Conservation (phyloP, 352 stramenopile species). For the Globisporangium nodosum region DNA sequence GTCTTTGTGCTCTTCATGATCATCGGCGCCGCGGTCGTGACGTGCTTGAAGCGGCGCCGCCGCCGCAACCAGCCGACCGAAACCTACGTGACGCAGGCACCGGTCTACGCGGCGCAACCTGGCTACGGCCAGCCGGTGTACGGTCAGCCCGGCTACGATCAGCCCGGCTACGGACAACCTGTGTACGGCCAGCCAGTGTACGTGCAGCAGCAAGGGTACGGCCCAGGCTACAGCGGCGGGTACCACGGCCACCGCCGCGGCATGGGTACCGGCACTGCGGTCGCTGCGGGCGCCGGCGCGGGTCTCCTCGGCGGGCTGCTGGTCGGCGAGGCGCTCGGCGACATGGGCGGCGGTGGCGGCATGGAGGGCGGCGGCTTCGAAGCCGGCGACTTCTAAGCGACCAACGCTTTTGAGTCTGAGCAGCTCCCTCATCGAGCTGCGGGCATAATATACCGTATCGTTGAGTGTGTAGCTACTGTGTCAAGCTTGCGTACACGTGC, state of each 20-base stretch:
- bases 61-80: conserved; percentile 9
- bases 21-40: conserved; percentile 24
- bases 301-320: conserved; percentile 33
- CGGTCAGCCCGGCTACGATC: conserved; percentile 20
- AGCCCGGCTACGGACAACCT: conserved; percentile 13
- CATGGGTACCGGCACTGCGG: conserved; percentile 29
- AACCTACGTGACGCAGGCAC: conserved; percentile 5
- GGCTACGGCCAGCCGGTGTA: conserved; percentile 16
- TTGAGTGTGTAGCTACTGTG: too few relatives aligned
- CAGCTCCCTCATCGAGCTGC: not conserved
- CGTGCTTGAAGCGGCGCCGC: conserved; percentile 31
- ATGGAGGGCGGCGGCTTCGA: conserved; percentile 11
- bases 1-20: conserved; percentile 24
- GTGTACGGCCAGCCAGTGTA: conserved; percentile 19
- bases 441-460: not conserved
- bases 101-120: conserved; percentile 13
- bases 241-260: conserved; percentile 15
- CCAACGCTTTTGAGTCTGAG: not conserved
- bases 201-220: conserved; percentile 14
- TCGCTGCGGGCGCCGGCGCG: conserved; percentile 32
- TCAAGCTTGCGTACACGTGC: too few relatives aligned
- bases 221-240: conserved; percentile 13
- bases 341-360: conserved; percentile 24
- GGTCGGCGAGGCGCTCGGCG: conserved; percentile 28
- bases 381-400: conserved; percentile 16